Conservation (phyloP, 768 basidiomycete genomes). For the Chlorophyllum brunneum region DNA sequence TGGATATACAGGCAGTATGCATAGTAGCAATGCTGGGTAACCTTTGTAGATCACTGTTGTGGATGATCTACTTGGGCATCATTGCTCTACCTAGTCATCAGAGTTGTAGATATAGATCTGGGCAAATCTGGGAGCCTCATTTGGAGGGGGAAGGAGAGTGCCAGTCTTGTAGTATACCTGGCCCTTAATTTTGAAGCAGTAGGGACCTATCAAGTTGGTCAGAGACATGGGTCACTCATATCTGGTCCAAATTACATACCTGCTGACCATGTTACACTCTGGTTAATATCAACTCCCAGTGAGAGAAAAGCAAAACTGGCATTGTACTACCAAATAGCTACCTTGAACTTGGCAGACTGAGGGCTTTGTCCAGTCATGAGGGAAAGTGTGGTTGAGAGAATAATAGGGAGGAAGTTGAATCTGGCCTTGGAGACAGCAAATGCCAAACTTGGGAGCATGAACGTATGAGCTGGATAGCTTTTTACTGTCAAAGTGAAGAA, state of each 20-base stretch:
- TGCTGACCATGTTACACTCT: not conserved
- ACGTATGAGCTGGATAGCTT: too few species aligned
- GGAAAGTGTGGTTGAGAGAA: not conserved
- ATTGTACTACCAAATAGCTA: not conserved
- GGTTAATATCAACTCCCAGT: not conserved
- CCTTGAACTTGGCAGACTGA: not conserved
- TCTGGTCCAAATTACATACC: too few species aligned
- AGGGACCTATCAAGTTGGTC: slow-evolving; percentile 10
- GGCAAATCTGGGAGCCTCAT: slow-evolving; percentile 11
- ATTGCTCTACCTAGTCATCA: slow-evolving; percentile 21
- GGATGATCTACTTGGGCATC: slow-evolving; percentile 31
- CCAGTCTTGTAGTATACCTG: slow-evolving; percentile 13
- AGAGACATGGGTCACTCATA: too few species aligned
- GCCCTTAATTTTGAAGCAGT: slow-evolving; percentile 16
- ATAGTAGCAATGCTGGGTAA: not conserved
- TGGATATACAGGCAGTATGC: slow-evolving; percentile 1
- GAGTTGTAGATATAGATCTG: slow-evolving; percentile 18
- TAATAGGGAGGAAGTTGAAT: not conserved
- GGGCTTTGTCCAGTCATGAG: not conserved
- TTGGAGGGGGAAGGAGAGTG: slow-evolving; percentile 6
- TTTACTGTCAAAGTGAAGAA: not conserved
- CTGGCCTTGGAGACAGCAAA: not conserved
- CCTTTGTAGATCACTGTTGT: slow-evolving; percentile 17
- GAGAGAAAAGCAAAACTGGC: not conserved
- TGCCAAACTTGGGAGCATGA: not conserved